Base-by-base conservation (phyloP, 306 rosid genomes). In the Quercus dentata region DNA sequence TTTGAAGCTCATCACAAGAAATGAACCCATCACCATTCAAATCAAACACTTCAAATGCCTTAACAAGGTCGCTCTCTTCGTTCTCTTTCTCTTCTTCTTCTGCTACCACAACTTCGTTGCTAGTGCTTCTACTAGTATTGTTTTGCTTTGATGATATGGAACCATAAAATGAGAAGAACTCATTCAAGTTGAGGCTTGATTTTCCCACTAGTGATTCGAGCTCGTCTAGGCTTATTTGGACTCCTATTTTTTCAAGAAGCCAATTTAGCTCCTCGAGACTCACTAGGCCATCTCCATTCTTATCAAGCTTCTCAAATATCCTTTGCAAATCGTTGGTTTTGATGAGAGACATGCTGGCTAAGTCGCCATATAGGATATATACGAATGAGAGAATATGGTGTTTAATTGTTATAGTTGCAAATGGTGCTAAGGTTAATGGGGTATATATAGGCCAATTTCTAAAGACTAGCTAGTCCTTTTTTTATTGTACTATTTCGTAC, bases 11-110 rank as follows among this genome's bases (percentile, higher is more conserved):
- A 23, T 89, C 84, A 74, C 88, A 79, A 0, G 94, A 90, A 58
- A 94, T 94, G 86, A 85, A 94, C 11, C 98, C 98, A 79, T 94
- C 97, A 0, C 90, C 94, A 62, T 94, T 89, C 76, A 89, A 67
- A 41, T 94, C 97, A 69, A 91, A 94, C 69, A 94, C 97, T n/a
- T 65, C 49, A 77, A 94, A 94, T 2, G 98, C 94, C 81, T 87
- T 81, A 10, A 41, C 79, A 18, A 94, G 93, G 23, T 92, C 98
- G 0, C 44, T 83, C 73, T 91, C 93, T 21, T 86, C 76, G 3
- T 81, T 79, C 9, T 58, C 69, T 15, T 20, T 72, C 67, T 73
- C 83, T 6, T 75, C 78, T 0, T 69, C 81, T 0, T 49, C 83
- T 0, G 33, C 78, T 3, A n/a, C 72, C 2, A n/a, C 59, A 52